Base-by-base conservation (phyloP, 768 basidiomycete genomes). In the Suillus paluster region DNA sequence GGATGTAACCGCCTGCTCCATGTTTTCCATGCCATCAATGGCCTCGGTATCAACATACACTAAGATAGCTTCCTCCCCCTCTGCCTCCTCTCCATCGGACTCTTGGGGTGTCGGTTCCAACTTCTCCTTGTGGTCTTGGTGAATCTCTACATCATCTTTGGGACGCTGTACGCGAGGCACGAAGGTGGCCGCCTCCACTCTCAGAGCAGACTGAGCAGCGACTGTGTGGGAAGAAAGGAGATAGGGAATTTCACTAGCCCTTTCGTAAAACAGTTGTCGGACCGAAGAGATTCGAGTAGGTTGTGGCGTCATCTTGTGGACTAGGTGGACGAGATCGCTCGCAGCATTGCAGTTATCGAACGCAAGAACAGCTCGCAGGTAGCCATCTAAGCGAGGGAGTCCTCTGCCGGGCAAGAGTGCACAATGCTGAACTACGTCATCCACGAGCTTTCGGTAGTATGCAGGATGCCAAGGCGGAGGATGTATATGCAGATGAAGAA, bases 211-310 rank as follows among this genome's bases (percentile, higher is more conserved):
- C 14, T 59, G 66, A 34, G 66, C 67, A 17, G 50, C 39, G 4
- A 65, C 64, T 6, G 63, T 53, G 10, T 63, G 64, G 17, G 68
- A 45, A 17, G 66, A 64, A 7, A 80, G 57, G 23, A 79, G 58
- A 17, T 38, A 55, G 0, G 72, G 73, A 19, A 81, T 70, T 8
- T 79, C 75, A 4, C 68, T 73, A 4, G 68, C 59, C 2, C 63
- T 57, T 15, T 64, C 50, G 63, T 70, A 81, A 3, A 73, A 44
- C 34, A 80, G 70, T 14, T 73, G 66, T 14, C 72, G 71, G 11
- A 79, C 19, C 4, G 8, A 21, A 14, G 12, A 34, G 1, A 5
- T 41, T 11, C 54, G 23, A 7, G 38, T 59, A 21, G 61, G 38
- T 6, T 15, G 44, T n/a, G n/a, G n/a, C 44, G 56, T 60, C 49